A percentile compares a stretch with the other conserved stretches of the same genome.
These are phyloP conservation scores for Elymus sibiricus DNA, from an alignment of 176 grass and related monocot species.

Conservation along the genomic window DNA sequence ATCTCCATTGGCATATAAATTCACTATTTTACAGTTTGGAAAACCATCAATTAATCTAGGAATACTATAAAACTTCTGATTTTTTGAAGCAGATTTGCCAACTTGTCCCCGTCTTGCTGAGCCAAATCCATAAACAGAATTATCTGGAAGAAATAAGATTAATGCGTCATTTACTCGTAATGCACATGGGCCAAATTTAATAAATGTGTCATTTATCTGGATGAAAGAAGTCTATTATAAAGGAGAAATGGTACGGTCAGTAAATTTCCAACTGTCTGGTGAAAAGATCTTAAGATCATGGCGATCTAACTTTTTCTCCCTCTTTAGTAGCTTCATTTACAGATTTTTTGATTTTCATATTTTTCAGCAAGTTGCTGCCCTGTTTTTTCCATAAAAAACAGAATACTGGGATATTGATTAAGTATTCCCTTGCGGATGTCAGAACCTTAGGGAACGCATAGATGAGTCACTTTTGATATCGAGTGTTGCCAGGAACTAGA, in stretches of 20 bases:
- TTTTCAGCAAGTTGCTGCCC: background rate
- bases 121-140: constrained; percentile 79
- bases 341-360: background rate
- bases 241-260: background rate
- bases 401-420: background rate
- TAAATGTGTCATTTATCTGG: background rate
- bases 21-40: constrained; percentile 45
- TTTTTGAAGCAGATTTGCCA: constrained; percentile 45
- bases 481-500: background rate
- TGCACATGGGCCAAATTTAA: background rate
- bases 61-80: constrained; percentile 48
- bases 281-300: background rate
- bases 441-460: background rate
- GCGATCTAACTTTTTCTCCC: background rate
- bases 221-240: background rate
- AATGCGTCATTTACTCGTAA: constrained; percentile 1
- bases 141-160: constrained; percentile 43
- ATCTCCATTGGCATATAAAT: constrained; percentile 87
- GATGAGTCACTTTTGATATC: background rate
- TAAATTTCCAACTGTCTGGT: background rate
- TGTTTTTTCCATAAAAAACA: background rate
- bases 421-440: background rate
- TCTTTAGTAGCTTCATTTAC: background rate
- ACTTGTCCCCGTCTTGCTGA: constrained; percentile 78
- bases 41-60: constrained; percentile 73